Conservation (phyloP, 2,329 filamentous ascomycete genomes). For the Aaosphaeria arxii region DNA sequence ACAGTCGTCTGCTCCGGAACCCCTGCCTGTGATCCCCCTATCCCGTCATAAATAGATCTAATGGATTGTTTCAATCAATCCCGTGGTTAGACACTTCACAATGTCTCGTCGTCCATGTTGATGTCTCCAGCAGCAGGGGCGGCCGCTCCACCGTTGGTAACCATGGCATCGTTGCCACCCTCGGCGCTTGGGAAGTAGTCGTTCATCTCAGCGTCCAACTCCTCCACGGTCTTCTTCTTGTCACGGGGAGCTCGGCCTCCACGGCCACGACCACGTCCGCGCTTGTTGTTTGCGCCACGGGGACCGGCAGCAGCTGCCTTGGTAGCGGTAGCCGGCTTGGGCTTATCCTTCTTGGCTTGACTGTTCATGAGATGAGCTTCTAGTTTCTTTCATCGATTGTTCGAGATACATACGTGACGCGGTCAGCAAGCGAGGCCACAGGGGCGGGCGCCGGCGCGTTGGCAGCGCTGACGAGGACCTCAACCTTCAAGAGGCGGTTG, state of each 20-base stretch:
- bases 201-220: slow-evolving; percentile 95
- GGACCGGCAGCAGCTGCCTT: slow-evolving; percentile 58
- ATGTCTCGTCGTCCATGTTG: slow-evolving; percentile 41
- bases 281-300: slow-evolving; percentile 49
- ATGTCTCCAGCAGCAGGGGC: slow-evolving; percentile 38
- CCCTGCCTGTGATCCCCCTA: slow-evolving; percentile 4
- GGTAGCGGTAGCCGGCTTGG: slow-evolving; percentile 72
- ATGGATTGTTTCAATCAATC: too few relatives aligned
- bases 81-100: slow-evolving; percentile 13
- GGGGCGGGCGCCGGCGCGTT: slow-evolving; percentile 65
- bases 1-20: slow-evolving; percentile 7
- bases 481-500: slow-evolving; percentile 88
- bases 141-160: slow-evolving; percentile 43
- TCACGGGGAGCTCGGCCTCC: slow-evolving; percentile 37
- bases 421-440: slow-evolving; percentile 71
- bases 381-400: neutral
- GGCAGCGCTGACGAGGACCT: slow-evolving; percentile 80
- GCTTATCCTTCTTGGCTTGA: slow-evolving; percentile 59
- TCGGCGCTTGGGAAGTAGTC: slow-evolving; percentile 73
- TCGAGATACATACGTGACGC: slow-evolving; percentile 66
- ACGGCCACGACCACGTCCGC: slow-evolving; percentile 45
- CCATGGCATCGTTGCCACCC: slow-evolving; percentile 43
- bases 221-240: slow-evolving; percentile 93
- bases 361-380: slow-evolving; percentile 41
- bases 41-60: slow-evolving; percentile 2